Evolutionary conservation across 805 yeast genomes (phyloP).

Genomic region (Wickerhamiella australiensis): DNA sequence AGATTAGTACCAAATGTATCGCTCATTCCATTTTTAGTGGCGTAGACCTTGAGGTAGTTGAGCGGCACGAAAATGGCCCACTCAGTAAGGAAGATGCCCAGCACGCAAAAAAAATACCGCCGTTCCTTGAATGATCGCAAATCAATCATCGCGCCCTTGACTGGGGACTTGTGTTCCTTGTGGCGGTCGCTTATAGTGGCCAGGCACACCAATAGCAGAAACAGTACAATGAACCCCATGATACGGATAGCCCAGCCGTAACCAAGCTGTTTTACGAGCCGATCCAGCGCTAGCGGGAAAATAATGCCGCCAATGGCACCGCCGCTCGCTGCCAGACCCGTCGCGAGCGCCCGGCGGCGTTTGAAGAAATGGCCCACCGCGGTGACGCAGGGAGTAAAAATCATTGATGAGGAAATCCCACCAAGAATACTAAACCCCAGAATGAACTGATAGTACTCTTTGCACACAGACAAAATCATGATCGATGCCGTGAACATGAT

Average conservation of each 20-base stretch:
- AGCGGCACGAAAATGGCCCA: constrained; percentile 40
- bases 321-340: constrained; percentile 53
- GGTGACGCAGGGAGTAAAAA: constrained; percentile 44
- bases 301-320: constrained; percentile 57
- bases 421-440: constrained; percentile 42
- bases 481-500: constrained; percentile 37
- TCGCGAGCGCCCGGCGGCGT: constrained; percentile 44
- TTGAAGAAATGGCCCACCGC: constrained; percentile 53
- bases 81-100: constrained; percentile 33
- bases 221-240: constrained; percentile 28
- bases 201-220: constrained; percentile 26
- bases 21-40: constrained; percentile 36
- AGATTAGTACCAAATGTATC: constrained; percentile 28
- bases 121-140: constrained; percentile 24
- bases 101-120: constrained; percentile 23
- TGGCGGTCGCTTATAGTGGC: constrained; percentile 31
- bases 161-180: constrained; percentile 14
- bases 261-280: constrained; percentile 38
- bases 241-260: constrained; percentile 50
- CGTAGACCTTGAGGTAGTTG: constrained; percentile 49
- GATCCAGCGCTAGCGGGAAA: constrained; percentile 42
- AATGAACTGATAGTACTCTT: constrained; percentile 45
- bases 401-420: constrained; percentile 34
- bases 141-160: constrained; percentile 23
- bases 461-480: constrained; percentile 41